These are phyloP conservation scores for Mycosarcoma mackinlayi DNA, from an alignment of 1,284 basidiomycete species.

Conservation along the genomic window DNA sequence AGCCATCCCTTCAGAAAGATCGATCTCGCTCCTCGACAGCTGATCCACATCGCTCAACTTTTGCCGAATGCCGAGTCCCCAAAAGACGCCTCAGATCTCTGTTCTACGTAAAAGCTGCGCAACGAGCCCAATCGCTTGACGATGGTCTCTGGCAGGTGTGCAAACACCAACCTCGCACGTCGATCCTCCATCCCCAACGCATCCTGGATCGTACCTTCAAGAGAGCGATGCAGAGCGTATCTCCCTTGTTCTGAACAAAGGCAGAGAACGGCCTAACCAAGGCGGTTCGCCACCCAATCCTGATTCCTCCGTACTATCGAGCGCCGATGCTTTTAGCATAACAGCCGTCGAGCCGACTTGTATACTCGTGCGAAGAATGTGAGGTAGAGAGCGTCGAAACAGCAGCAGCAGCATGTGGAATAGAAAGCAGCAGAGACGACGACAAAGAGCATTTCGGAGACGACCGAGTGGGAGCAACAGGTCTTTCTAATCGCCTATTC, in stretches of 20 bases:
- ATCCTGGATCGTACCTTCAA: neutral
- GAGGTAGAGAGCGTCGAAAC: slow-evolving; percentile 1
- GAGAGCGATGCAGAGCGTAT: neutral
- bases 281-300: slow-evolving; percentile 26
- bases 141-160: slow-evolving; percentile 25
- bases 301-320: neutral
- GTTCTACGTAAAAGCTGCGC: slow-evolving; percentile 45
- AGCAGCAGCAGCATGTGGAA: slow-evolving; percentile 1
- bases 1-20: neutral
- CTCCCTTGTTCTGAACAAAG: slow-evolving; percentile 31
- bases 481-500: slow-evolving; percentile 46
- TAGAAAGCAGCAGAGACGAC: slow-evolving; percentile 26
- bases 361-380: neutral
- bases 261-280: neutral
- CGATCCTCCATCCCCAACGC: neutral
- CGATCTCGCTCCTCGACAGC: neutral
- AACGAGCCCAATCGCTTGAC: slow-evolving; percentile 21
- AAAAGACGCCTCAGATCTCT: slow-evolving; percentile 51
- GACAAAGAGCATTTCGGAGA: slow-evolving; percentile 1
- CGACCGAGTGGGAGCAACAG: slow-evolving; percentile 46
- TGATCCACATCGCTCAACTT: slow-evolving; percentile 3
- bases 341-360: neutral
- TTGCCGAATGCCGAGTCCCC: neutral
- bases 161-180: slow-evolving; percentile 26
- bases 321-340: slow-evolving; percentile 4